Evolutionary conservation across 257 asterid genomes (phyloP).

Genomic region (Capsicum baccatum): DNA sequence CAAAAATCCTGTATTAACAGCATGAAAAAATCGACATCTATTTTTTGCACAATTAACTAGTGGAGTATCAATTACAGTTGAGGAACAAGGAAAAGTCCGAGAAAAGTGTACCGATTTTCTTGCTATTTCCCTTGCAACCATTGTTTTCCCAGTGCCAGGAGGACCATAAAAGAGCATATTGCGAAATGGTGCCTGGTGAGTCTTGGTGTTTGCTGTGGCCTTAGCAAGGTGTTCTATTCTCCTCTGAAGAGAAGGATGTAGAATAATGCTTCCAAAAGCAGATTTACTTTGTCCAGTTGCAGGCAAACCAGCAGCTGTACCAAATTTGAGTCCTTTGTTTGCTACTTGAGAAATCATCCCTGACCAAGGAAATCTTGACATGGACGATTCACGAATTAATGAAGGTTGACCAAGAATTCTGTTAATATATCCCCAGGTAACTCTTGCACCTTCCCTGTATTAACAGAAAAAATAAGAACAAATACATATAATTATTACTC

Average conservation of each 20-base stretch:
- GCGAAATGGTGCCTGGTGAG: constrained; percentile 94
- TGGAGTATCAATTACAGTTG: background rate
- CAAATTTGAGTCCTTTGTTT: constrained; percentile 50
- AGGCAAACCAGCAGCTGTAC: constrained; percentile 56
- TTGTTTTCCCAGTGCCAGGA: constrained; percentile 99
- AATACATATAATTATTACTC: background rate
- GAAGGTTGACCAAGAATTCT: constrained; percentile 99
- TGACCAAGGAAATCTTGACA: constrained; percentile 90
- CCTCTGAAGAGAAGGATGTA: constrained; percentile 87
- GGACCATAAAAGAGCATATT: constrained; percentile 98
- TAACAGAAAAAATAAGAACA: constrained; percentile 25
- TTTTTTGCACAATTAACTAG: background rate
- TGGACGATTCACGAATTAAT: constrained; percentile 94
- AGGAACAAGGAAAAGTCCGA: background rate
- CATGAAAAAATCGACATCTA: background rate
- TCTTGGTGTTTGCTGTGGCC: constrained; percentile 94
- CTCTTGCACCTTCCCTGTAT: constrained; percentile 95
- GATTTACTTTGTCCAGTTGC: constrained; percentile 60
- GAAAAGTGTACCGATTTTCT: constrained; percentile 77
- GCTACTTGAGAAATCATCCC: constrained; percentile 70
- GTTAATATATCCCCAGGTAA: constrained; percentile 92
- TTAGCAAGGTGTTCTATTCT: constrained; percentile 94
- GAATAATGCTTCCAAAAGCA: constrained; percentile 64
- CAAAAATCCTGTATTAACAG: background rate
- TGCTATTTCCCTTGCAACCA: constrained; percentile 98